phyloP scores from a whole-genome alignment of 2,329 filamentous ascomycete species.

The Pseudogymnoascus sp. region DNA sequence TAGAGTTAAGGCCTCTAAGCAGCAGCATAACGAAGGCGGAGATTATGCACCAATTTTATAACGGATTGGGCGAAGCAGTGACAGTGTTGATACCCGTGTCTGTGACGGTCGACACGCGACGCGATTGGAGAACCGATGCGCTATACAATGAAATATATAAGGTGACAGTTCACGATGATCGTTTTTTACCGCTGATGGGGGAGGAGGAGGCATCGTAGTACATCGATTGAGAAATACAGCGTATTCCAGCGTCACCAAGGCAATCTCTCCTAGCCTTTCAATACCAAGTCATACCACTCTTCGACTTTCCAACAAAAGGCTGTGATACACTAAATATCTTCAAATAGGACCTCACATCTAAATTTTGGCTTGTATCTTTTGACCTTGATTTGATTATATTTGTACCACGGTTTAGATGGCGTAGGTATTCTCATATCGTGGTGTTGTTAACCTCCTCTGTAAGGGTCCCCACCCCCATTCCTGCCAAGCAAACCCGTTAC shows the following conservation, averaged over 20 bases:
- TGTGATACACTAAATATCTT: background rate
- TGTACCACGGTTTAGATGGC: background rate
- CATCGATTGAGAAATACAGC: too few species aligned
- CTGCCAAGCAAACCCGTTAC: background rate
- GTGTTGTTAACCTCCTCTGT: background rate
- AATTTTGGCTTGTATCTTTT: background rate
- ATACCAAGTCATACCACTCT: too few species aligned
- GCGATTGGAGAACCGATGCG: background rate
- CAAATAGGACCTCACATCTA: background rate
- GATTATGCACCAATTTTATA: background rate
- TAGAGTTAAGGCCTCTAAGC: background rate
- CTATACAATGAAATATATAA: background rate
- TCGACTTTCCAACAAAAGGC: background rate
- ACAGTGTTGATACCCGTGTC: background rate
- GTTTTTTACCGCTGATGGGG: background rate
- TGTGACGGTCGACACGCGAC: background rate
- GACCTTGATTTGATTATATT: background rate
- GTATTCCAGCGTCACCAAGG: too few species aligned
- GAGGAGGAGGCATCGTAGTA: background rate
- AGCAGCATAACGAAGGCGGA: background rate
- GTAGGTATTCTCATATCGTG: background rate
- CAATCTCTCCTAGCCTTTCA: too few species aligned
- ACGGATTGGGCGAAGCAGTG: background rate
- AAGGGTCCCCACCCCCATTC: background rate
- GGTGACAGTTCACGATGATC: background rate